Evolutionary conservation across 2,329 filamentous ascomycete genomes (phyloP).

Genomic region (Fusarium sp.): DNA sequence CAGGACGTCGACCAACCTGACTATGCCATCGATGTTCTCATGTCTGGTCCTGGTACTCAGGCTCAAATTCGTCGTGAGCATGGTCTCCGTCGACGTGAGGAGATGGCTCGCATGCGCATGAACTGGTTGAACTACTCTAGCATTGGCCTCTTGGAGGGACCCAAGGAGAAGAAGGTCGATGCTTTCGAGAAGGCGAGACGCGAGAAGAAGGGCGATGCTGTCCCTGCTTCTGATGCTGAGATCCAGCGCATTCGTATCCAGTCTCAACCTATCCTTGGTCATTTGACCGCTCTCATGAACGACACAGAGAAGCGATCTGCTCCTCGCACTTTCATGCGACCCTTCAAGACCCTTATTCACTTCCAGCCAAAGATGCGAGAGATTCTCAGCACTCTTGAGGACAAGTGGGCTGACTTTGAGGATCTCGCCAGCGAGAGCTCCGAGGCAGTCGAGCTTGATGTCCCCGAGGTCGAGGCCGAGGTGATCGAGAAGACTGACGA

Average conservation of each 20-base stretch:
- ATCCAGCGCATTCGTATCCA: slow-evolving; percentile 56
- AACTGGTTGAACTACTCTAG: slow-evolving; percentile 42
- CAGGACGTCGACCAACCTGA: slow-evolving; percentile 51
- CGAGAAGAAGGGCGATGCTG: slow-evolving; percentile 44
- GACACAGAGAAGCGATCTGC: slow-evolving; percentile 52
- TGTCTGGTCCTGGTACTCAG: slow-evolving; percentile 51
- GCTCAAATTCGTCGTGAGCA: slow-evolving; percentile 56
- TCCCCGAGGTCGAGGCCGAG: slow-evolving; percentile 46
- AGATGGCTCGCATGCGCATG: slow-evolving; percentile 51
- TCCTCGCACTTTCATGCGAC: slow-evolving; percentile 56
- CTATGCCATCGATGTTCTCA: slow-evolving; percentile 57
- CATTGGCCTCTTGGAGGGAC: not conserved
- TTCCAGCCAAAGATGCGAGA: slow-evolving; percentile 57
- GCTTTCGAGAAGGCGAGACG: slow-evolving; percentile 37
- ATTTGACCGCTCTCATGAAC: slow-evolving; percentile 53
- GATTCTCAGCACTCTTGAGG: slow-evolving; percentile 54
- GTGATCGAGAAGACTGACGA: slow-evolving; percentile 38
- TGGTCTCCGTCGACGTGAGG: slow-evolving; percentile 52
- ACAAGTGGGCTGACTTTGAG: slow-evolving; percentile 56
- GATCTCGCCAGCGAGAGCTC: slow-evolving; percentile 45
- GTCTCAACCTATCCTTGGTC: slow-evolving; percentile 55
- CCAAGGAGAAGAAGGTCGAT: slow-evolving; percentile 19
- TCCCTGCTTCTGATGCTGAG: slow-evolving; percentile 39
- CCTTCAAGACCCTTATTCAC: slow-evolving; percentile 56
- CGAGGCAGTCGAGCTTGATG: slow-evolving; percentile 42